A percentile compares a stretch with the other conserved stretches of the same genome.
phyloP scores from a whole-genome alignment of 768 basidiomycete genomes.

The Dictyophora rubrovolvata region DNA sequence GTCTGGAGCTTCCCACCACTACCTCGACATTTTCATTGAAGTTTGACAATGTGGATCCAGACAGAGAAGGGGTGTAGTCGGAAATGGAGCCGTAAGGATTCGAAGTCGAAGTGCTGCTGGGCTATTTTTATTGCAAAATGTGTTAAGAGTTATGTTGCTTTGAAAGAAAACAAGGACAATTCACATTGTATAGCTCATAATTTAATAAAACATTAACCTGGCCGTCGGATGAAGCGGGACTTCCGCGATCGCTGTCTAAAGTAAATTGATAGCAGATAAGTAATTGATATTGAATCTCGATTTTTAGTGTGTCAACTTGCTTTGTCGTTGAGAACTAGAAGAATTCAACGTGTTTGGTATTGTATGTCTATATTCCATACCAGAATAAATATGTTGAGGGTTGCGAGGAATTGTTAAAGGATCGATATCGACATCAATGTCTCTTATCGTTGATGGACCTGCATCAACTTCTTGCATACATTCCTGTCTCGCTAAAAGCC shows the following conservation, averaged over 20 bases:
- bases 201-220: neutral
- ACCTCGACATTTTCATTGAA: no score
- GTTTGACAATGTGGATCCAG: neutral
- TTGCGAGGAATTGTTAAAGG: neutral
- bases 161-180: neutral
- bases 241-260: neutral
- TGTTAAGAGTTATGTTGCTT: neutral
- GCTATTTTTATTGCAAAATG: neutral
- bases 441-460: neutral
- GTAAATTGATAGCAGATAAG: neutral
- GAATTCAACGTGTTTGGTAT: neutral
- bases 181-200: neutral
- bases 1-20: neutral
- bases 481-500: neutral
- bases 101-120: neutral
- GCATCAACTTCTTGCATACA: neutral
- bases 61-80: neutral
- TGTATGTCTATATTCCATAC: neutral
- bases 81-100: neutral
- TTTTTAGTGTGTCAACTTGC: neutral
- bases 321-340: neutral
- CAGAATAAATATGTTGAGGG: neutral
- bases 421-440: neutral
- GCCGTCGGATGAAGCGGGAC: neutral
- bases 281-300: neutral